Percentiles rank a stretch among this genome's conserved stretches.
Evolutionary conservation across 2,329 filamentous ascomycete species (phyloP).

Genomic region (Scytalidium sp.): DNA sequence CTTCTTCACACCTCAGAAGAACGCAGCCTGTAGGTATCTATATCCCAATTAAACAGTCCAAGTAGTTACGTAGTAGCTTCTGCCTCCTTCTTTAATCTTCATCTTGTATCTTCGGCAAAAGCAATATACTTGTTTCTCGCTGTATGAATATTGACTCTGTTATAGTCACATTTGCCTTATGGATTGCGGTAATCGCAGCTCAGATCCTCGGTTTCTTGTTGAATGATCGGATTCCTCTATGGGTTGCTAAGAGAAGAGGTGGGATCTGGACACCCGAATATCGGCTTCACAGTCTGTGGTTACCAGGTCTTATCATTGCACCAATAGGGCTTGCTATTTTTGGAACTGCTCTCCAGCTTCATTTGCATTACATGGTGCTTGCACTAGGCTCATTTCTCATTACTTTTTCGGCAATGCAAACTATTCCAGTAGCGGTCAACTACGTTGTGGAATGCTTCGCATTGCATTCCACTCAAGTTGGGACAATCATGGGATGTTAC

Average conservation of each 20-base stretch:
- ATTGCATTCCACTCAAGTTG: constrained; percentile 29
- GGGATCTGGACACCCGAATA: constrained; percentile 18
- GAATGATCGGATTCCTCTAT: constrained; percentile 34
- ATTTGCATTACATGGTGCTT: constrained; percentile 36
- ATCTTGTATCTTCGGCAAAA: no score
- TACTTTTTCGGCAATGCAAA: constrained; percentile 30
- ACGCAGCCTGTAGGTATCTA: constrained; percentile 3
- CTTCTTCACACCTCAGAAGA: constrained; percentile 14
- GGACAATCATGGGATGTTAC: not conserved
- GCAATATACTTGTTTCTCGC: no score
- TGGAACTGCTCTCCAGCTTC: constrained; percentile 37
- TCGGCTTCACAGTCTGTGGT: constrained; percentile 25
- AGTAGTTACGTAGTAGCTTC: not conserved
- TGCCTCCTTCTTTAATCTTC: no score
- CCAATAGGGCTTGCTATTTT: constrained; percentile 33
- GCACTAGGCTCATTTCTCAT: constrained; percentile 37
- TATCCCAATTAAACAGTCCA: not conserved
- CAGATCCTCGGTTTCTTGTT: constrained; percentile 31
- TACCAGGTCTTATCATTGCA: constrained; percentile 27
- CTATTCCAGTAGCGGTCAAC: constrained; percentile 28
- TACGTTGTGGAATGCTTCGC: constrained; percentile 29
- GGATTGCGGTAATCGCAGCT: constrained; percentile 34
- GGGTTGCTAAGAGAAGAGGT: constrained; percentile 2
- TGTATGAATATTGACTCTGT: no score
- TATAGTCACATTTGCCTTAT: constrained; percentile 31